Evolutionary conservation across 139 green algal species (phyloP), one percentile per base, ranked within the genome.

Genomic region (Edaphochlamys debaryana): DNA sequence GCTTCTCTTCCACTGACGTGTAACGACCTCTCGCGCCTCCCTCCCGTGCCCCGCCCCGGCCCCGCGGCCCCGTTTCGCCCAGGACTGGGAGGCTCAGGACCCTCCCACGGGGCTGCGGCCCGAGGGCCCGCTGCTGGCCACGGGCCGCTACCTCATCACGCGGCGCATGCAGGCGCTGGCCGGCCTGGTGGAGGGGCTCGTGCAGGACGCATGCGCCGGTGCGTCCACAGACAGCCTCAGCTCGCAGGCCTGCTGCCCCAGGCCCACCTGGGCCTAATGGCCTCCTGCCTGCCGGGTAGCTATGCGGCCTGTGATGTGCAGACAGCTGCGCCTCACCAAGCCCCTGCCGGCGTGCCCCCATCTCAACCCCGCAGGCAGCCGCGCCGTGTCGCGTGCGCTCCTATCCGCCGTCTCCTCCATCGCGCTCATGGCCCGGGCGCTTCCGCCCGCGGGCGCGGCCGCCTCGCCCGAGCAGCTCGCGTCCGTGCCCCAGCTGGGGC

Each of bases 71-170:
- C 20, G 19, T 29, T 63, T 5, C 25, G 23, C 23, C 15, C 74
- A 82, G 77, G 77, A 83, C 23, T 83, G 77, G 77, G 77, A 83
- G 77, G 63, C 32, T 42, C 20, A n/a, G 23, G 77, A 83, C 48
- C 77, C 77, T 4, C 77, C 77, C 42, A 50, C 30, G 20, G 77
- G 77, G 40, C 34, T 38, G 30, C 38, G 36, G 11, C 38, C 42
- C 25, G 48, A 68, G 48, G 77, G 77, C 8, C 77, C 77, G 4
- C 42, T 75, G 63, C 77, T 75, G 77, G 29, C 20, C 4, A 27
- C 15, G 20, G 77, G 77, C 3, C n/a, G 34, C 34, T 83, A 83
- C 62, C 64, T 27, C 40, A 23, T 83, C 20, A 81, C 30, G 5
- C 75, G 75, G 4, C 75, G 75, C 1, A 63, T 32, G 4, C 3